A percentile compares a stretch with the other conserved stretches of the same genome.
Evolutionary conservation across 2,329 filamentous ascomycete genomes (phyloP).

Genomic region (Fusarium sp.): DNA sequence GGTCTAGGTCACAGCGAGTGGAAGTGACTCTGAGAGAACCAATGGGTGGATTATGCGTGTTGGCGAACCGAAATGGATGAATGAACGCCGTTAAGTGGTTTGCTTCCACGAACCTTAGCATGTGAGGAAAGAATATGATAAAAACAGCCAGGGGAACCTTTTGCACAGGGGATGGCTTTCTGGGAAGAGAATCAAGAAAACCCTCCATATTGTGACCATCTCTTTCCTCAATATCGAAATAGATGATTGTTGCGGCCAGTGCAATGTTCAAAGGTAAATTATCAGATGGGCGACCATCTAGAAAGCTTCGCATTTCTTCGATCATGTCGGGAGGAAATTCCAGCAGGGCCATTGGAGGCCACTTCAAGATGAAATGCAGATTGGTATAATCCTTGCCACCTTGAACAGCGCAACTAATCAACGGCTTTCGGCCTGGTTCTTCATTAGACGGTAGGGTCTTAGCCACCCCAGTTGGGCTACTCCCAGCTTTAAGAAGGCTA

Average conservation of each 20-base stretch:
- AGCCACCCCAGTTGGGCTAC: neutral
- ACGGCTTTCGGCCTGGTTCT: neutral
- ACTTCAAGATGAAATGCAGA: neutral
- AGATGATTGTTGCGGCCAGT: neutral
- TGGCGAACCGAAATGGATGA: neutral
- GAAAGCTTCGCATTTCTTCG: rapidly evolving
- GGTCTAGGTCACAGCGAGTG: rapidly evolving
- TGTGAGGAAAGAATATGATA: neutral
- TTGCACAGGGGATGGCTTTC: neutral
- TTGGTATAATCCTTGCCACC: rapidly evolving
- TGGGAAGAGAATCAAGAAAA: neutral
- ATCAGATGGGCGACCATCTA: rapidly evolving
- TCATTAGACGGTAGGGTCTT: neutral
- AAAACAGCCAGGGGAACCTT: neutral
- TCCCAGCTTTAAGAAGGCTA: rapidly evolving
- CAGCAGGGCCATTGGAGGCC: neutral
- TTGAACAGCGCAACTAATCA: neutral
- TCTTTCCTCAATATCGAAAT: neutral
- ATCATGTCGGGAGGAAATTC: neutral
- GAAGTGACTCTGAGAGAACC: neutral
- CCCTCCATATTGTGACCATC: neutral
- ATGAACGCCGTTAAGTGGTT: neutral
- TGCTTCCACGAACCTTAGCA: neutral
- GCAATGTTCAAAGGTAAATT: neutral
- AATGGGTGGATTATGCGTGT: neutral